These are phyloP conservation scores for Oryza meridionalis DNA, from an alignment of 176 grass and related monocot species.

Conservation along the genomic window DNA sequence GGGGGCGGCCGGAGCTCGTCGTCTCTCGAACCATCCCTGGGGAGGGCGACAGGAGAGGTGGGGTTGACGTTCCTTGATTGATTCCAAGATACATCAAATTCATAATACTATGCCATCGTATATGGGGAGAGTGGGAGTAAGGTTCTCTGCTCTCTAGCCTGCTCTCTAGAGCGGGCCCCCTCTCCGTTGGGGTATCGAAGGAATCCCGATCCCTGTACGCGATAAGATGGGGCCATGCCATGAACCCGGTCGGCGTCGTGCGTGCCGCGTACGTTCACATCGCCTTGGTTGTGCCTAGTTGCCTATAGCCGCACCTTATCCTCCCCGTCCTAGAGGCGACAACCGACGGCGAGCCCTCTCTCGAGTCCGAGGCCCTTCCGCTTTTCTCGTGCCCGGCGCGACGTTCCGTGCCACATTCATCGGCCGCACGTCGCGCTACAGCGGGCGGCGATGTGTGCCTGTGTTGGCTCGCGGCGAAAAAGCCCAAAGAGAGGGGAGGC, in stretches of 20 bases:
- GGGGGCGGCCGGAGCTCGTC: too few species aligned
- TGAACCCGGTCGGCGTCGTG: not conserved
- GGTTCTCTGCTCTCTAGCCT: not conserved
- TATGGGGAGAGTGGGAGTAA: too few species aligned
- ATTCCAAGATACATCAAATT: too few species aligned
- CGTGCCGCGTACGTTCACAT: not conserved
- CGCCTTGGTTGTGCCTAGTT: not conserved
- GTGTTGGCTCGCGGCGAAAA: not conserved
- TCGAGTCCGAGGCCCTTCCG: not conserved
- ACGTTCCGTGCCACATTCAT: not conserved
- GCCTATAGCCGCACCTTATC: not conserved
- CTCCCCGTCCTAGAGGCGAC: too few species aligned
- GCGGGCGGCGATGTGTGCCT: not conserved
- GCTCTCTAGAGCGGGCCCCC: not conserved
- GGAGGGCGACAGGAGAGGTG: too few species aligned
- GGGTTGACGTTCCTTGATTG: too few species aligned
- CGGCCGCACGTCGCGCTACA: not conserved
- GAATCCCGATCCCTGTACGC: constrained; percentile 23
- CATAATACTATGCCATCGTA: too few species aligned
- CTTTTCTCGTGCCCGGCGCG: not conserved
- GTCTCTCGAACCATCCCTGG: too few species aligned
- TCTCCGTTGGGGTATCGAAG: not conserved
- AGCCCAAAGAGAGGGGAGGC: too few species aligned
- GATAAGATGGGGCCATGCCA: constrained; percentile 54
- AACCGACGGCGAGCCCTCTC: too few species aligned